Percentiles rank a stretch among this genome's conserved stretches.
phyloP scores from a whole-genome alignment of 2,329 filamentous ascomycete genomes.

The Colletotrichum sp. region DNA sequence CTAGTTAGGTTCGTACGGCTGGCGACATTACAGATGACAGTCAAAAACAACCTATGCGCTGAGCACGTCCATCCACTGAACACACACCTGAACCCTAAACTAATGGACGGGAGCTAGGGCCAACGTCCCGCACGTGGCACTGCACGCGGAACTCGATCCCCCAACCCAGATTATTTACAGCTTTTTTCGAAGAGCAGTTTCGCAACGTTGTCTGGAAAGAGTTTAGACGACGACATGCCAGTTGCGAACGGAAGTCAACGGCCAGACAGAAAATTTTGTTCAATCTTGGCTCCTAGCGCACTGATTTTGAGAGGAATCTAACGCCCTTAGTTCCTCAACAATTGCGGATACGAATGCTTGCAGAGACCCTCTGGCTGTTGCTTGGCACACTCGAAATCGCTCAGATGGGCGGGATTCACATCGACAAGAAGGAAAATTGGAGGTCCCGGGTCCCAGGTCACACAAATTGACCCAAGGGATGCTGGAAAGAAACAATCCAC shows the following conservation, averaged over 20 bases:
- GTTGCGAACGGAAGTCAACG: not conserved
- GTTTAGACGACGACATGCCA: not conserved
- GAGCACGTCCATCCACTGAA: not conserved
- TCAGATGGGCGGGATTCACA: not conserved
- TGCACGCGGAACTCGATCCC: not conserved
- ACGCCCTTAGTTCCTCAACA: not conserved
- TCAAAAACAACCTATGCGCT: not conserved
- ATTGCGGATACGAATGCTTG: not conserved
- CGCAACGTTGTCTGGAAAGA: not conserved
- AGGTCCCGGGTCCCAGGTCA: not conserved
- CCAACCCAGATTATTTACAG: not conserved
- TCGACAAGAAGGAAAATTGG: not conserved
- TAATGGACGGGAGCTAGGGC: not conserved
- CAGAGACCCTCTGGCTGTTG: not conserved
- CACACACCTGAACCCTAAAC: not conserved
- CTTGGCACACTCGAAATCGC: not conserved
- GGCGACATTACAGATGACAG: not conserved
- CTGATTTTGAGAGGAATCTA: not conserved
- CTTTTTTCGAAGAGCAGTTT: not conserved
- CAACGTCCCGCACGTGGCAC: not conserved
- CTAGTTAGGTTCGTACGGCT: not conserved
- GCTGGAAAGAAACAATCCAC: not conserved
- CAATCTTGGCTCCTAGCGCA: not conserved
- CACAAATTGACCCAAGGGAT: not conserved
- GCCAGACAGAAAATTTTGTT: not conserved